Percentiles rank a stretch among this genome's conserved stretches.
These are phyloP conservation scores for Davidsoniella virescens DNA, from an alignment of 2,329 filamentous ascomycete species.

Conservation along the genomic window DNA sequence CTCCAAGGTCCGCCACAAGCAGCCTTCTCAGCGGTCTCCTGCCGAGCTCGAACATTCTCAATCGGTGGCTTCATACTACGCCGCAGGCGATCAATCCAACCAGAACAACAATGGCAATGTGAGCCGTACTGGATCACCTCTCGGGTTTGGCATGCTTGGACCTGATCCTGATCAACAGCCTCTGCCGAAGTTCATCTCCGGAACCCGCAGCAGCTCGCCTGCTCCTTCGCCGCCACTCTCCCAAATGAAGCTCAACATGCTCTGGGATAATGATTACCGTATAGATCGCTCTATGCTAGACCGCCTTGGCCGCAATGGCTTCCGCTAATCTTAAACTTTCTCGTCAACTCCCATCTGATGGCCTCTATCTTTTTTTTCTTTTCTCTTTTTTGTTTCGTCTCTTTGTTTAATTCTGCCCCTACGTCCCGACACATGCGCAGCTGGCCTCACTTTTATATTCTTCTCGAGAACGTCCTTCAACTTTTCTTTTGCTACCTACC, in stretches of 20 bases:
- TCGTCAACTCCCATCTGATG: neutral
- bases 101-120: conserved; percentile 2
- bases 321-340: neutral
- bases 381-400: neutral
- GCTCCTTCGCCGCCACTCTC: neutral
- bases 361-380: neutral
- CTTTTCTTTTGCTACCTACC: neutral
- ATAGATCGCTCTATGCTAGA: conserved; percentile 10
- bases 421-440: too few species aligned
- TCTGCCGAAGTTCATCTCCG: neutral
- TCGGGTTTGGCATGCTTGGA: neutral
- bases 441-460: too few species aligned
- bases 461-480: neutral
- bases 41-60: too few species aligned
- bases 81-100: neutral
- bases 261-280: conserved; percentile 1
- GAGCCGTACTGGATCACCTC: conserved; percentile 9
- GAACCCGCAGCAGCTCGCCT: neutral
- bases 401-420: neutral
- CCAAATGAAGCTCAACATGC: neutral
- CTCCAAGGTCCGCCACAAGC: conserved; percentile 30
- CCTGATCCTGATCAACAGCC: too few species aligned
- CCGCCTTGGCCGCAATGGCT: conserved; percentile 4
- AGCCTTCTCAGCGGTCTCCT: conserved; percentile 25
- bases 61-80: neutral